Conservation (phyloP, 2,329 filamentous ascomycete genomes). For the Aspergillus ibericus region DNA sequence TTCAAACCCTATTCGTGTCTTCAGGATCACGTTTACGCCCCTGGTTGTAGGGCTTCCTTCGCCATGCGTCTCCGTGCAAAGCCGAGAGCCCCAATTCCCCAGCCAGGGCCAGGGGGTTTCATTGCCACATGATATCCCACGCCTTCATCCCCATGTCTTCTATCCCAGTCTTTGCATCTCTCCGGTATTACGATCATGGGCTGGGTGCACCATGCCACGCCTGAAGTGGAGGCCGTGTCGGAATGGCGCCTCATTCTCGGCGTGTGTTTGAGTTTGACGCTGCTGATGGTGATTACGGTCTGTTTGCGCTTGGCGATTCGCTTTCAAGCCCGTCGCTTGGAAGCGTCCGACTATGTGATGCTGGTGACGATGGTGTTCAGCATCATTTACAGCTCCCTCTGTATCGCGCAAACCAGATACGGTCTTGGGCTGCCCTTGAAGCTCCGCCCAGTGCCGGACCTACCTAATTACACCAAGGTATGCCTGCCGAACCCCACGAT, state of each 20-base stretch:
- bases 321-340: conserved; percentile 45
- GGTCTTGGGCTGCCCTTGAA: conserved; percentile 52
- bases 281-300: conserved; percentile 47
- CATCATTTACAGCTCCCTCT: conserved; percentile 52
- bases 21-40: not conserved
- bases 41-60: not conserved
- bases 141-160: not conserved
- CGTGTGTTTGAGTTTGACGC: conserved; percentile 50
- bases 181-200: conserved; percentile 38
- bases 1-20: not conserved
- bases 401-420: conserved; percentile 55
- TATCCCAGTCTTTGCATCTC: not conserved
- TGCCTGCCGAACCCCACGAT: not conserved
- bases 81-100: not conserved
- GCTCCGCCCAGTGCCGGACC: conserved; percentile 46
- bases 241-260: conserved; percentile 52
- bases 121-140: not conserved
- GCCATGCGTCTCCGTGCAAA: not conserved
- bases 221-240: conserved; percentile 49
- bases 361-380: conserved; percentile 45
- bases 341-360: conserved; percentile 50
- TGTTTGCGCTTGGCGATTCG: conserved; percentile 46
- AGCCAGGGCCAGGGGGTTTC: not conserved
- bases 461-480: conserved; percentile 47
- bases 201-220: conserved; percentile 54